These are phyloP conservation scores for Typha latifolia DNA, from an alignment of 176 grass and related monocot species.

Conservation along the genomic window DNA sequence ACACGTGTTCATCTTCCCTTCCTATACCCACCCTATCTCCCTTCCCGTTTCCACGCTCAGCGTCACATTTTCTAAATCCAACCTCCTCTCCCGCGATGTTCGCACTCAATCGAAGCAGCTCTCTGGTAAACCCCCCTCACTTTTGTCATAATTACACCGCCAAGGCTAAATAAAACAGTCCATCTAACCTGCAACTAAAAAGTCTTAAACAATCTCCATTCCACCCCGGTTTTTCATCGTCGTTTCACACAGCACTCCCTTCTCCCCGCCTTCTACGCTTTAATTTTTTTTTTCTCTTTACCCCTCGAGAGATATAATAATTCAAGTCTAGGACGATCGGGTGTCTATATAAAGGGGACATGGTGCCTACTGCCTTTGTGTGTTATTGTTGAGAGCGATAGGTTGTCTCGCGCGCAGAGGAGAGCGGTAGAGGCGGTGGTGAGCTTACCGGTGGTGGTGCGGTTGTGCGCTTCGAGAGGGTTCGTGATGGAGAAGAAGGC, in stretches of 20 bases:
- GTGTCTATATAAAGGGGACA: conserved; percentile 5
- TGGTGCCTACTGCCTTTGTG: neutral
- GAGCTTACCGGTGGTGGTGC: conserved; percentile 27
- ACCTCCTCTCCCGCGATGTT: neutral
- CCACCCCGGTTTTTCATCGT: conserved; percentile 3
- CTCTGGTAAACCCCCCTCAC: neutral
- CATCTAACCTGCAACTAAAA: neutral
- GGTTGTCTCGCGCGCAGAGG: neutral
- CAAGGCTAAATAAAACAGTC: neutral
- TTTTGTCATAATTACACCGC: neutral
- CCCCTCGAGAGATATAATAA: neutral
- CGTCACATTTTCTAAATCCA: neutral
- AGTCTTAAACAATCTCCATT: neutral
- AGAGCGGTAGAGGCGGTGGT: conserved; percentile 25
- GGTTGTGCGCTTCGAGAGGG: conserved; percentile 18
- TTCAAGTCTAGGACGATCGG: neutral
- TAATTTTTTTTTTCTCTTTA: neutral
- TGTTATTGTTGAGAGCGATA: neutral
- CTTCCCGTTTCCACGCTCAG: conserved; percentile 10
- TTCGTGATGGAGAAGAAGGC: conserved; percentile 28
- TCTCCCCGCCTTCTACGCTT: conserved; percentile 9
- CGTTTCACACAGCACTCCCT: conserved; percentile 5
- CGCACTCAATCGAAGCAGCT: neutral
- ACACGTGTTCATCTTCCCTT: no score
- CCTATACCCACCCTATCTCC: neutral